Conservation (phyloP, 495 filamentous ascomycete genomes). For the Parachaetomium inaequale region DNA sequence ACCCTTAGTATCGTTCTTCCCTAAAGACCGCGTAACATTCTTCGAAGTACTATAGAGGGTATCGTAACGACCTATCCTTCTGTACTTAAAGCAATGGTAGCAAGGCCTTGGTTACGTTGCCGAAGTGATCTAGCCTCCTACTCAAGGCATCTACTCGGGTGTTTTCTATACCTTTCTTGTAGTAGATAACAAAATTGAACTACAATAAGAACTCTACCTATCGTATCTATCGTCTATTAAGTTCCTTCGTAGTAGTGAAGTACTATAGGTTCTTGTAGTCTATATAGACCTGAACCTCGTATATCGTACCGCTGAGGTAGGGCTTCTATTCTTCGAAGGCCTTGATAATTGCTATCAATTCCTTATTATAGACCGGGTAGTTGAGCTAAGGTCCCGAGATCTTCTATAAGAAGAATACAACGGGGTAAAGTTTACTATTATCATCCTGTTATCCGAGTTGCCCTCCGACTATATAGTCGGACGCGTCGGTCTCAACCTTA, state of each 20-base stretch:
- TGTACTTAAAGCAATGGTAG: not conserved
- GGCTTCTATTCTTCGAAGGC: slow-evolving; percentile 3
- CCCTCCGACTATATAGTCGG: slow-evolving; percentile 8
- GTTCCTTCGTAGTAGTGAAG: slow-evolving; percentile 26
- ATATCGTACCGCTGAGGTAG: slow-evolving; percentile 6
- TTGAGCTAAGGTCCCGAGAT: not conserved
- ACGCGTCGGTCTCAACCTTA: slow-evolving; percentile 13
- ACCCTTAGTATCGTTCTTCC: not conserved
- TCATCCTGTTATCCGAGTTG: slow-evolving; percentile 3
- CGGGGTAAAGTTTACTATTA: slow-evolving; percentile 1
- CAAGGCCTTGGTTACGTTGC: not conserved
- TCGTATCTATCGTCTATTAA: slow-evolving; percentile 27
- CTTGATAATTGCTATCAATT: slow-evolving; percentile 8
- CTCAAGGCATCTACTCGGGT: slow-evolving; percentile 15
- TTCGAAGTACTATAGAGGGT: not conserved
- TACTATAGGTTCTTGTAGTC: slow-evolving; percentile 12
- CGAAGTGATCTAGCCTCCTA: not conserved
- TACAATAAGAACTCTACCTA: slow-evolving; percentile 25
- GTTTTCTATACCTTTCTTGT: slow-evolving; percentile 19
- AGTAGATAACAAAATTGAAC: slow-evolving; percentile 34
- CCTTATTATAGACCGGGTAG: slow-evolving; percentile 7
- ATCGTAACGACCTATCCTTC: not conserved
- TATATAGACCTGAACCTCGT: slow-evolving; percentile 3
- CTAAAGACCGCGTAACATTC: not conserved
- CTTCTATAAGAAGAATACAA: slow-evolving; percentile 15